Base-by-base conservation (phyloP, 2,329 filamentous ascomycete species). In the Hymenoscyphus occultus region DNA sequence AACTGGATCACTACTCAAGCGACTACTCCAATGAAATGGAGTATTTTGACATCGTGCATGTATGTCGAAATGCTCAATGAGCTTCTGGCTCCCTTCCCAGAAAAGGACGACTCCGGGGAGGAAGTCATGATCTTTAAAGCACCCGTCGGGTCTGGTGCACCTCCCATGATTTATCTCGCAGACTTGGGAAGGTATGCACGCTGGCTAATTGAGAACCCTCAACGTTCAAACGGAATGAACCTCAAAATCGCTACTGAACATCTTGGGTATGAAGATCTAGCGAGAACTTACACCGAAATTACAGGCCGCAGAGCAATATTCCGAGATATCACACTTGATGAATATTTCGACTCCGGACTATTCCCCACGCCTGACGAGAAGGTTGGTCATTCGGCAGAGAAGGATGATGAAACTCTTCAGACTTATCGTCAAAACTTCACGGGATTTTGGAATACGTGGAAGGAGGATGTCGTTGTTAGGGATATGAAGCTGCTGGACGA, bases 1-100 rank as follows among this genome's bases (percentile, higher is more conserved):
- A 62, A 73, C 19, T 72, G 63, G 19, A 68, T 73, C n/a, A 57
- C 63, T 12, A 60, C 62, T 2, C 67, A 67, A 48, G 61, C 62
- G 19, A 64, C 64, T 16, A 56, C 61, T 16, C 65, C 67, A 2
- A 74, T 73, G 72, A 65, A 56, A 32, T 70, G 64, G 64, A 64
- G 67, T 14, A 48, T 71, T 7, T 65, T 73, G 39, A 67, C 60
- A 9, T 68, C 68, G 1, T 68, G 70, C 5, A 70, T 71, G 39
- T 74, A 74, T 61, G 65, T 70, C 28, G 72, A 74, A 39, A 71
- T 67, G 59, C 57, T 72, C 12, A 48, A 51, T 10, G 51, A 58
- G 65, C 39, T 63, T 39, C 48, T 61, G 10, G 42, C 40, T 22
- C 60, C 60, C 7, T 45, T n/a, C 5, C 66, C 66, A 1, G 61